phyloP scores from a whole-genome alignment of 768 basidiomycete genomes.

The Mycena latifolia region DNA sequence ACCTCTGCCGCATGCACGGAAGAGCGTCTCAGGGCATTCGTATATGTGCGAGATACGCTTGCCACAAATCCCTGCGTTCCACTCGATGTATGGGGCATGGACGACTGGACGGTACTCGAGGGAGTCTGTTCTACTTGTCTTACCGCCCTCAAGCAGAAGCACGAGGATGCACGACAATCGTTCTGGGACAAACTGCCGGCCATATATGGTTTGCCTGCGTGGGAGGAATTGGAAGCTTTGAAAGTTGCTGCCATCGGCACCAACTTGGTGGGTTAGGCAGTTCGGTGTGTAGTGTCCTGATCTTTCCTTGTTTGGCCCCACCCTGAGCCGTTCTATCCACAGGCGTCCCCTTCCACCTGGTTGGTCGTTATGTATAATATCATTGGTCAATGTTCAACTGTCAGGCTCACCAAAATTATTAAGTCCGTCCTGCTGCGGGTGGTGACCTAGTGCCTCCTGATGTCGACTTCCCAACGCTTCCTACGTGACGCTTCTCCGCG shows the following conservation, averaged over 20 bases:
- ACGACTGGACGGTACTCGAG: not conserved
- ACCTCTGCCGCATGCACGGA: not conserved
- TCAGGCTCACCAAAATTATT: too few relatives aligned
- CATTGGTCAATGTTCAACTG: too few relatives aligned
- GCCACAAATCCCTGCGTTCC: not conserved
- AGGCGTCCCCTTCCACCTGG: too few relatives aligned
- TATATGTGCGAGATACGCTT: not conserved
- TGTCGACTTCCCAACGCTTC: too few relatives aligned
- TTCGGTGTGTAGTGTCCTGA: too few relatives aligned
- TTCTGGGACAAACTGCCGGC: conserved; percentile 15
- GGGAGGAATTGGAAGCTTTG: conserved; percentile 10
- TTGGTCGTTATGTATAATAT: too few relatives aligned
- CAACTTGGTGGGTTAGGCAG: too few relatives aligned
- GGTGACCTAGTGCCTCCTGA: too few relatives aligned
- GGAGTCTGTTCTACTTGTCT: conserved; percentile 1
- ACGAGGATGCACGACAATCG: not conserved
- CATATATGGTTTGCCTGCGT: conserved; percentile 4
- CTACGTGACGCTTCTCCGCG: too few relatives aligned
- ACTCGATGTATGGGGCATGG: not conserved
- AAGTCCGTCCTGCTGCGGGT: too few relatives aligned
- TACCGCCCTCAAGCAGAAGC: not conserved
- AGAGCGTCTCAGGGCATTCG: not conserved
- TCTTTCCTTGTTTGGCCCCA: too few relatives aligned
- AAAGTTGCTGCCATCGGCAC: conserved; percentile 5
- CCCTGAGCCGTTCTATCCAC: too few relatives aligned